Percentiles rank a stretch among this genome's conserved stretches.
Evolutionary conservation across 495 filamentous ascomycete species (phyloP).

Genomic region (Penicillium angulare): DNA sequence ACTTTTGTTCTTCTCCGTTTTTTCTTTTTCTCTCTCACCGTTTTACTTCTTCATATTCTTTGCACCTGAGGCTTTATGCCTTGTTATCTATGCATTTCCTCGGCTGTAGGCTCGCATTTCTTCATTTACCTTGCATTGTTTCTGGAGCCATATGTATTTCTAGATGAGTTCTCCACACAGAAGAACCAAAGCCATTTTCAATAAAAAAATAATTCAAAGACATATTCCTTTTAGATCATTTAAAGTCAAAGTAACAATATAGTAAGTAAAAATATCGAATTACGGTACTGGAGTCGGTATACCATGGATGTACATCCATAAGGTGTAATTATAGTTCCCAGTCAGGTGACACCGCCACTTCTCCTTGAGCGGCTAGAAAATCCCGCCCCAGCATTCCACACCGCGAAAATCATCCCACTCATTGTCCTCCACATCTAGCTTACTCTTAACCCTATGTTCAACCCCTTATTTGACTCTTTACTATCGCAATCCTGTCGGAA

Average conservation of each 20-base stretch:
- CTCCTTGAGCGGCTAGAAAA: not conserved
- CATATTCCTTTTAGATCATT: too few species aligned
- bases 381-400: conserved; percentile 3
- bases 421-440: not conserved
- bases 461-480: not conserved
- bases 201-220: too few species aligned
- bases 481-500: conserved; percentile 7
- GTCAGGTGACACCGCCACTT: conserved; percentile 1
- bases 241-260: too few species aligned
- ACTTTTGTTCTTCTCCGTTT: not conserved
- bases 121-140: too few species aligned
- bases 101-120: not conserved
- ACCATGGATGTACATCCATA: not conserved
- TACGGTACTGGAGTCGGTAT: too few species aligned
- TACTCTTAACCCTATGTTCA: conserved; percentile 2
- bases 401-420: not conserved
- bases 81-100: not conserved
- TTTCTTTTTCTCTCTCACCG: not conserved
- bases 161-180: not conserved
- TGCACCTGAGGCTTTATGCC: not conserved
- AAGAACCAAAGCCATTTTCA: not conserved
- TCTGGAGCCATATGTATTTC: not conserved
- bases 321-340: not conserved
- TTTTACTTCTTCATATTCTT: not conserved
- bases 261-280: too few species aligned